A percentile compares a stretch with the other conserved stretches of the same genome.
Evolutionary conservation across 2,329 filamentous ascomycete species (phyloP).

Genomic region (Ramichloridium luteum): DNA sequence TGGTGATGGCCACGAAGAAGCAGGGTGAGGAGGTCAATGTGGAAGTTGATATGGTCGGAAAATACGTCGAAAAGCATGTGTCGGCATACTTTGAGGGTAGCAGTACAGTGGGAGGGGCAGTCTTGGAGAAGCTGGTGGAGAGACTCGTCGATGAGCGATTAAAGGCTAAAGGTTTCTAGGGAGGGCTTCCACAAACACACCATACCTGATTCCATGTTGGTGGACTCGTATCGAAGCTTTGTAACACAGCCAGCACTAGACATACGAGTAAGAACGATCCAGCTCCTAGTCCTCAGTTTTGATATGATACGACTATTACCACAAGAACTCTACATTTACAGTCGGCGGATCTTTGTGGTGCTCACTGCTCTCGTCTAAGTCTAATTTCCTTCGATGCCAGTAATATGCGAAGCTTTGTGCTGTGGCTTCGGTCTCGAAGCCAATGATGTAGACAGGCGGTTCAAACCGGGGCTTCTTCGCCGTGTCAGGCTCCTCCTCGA

Average conservation of each 20-base stretch:
- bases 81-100: conserved; percentile 59
- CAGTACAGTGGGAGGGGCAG: conserved; percentile 38
- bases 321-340: conserved; percentile 37
- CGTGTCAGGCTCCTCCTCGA: conserved; percentile 5
- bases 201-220: no score
- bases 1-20: conserved; percentile 69
- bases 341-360: conserved; percentile 29
- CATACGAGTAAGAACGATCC: no score
- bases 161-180: no score
- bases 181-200: no score
- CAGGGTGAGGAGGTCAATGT: conserved; percentile 76
- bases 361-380: conserved; percentile 12
- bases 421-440: conserved; percentile 43
- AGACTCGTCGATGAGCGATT: conserved; percentile 62
- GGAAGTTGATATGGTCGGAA: conserved; percentile 80
- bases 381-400: conserved; percentile 41
- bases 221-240: no score
- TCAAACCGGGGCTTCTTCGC: conserved; percentile 18
- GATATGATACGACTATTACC: no score
- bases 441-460: conserved; percentile 33
- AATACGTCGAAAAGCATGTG: conserved; percentile 84
- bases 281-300: no score
- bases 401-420: conserved; percentile 40
- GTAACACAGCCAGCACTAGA: no score
- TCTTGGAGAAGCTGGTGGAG: conserved; percentile 43